A percentile compares a stretch with the other conserved stretches of the same genome.
These are phyloP conservation scores for Platanthera guangdongensis DNA, from an alignment of 106 monocot genomes.

Conservation along the genomic window DNA sequence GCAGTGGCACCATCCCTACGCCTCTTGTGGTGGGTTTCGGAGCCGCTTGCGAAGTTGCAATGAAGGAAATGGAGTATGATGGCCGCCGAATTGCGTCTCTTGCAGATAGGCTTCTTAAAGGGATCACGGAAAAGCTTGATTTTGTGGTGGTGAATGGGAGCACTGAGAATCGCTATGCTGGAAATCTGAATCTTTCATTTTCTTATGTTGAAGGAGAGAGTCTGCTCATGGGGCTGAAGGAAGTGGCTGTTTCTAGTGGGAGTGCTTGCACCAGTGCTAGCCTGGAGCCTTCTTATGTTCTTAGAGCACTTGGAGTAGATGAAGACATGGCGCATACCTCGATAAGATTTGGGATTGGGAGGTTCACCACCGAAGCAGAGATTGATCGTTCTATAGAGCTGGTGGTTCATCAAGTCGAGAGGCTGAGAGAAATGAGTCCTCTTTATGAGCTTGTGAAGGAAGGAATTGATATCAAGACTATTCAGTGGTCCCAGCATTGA, in stretches of 20 bases:
- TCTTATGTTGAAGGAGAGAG: slow-evolving; percentile 95
- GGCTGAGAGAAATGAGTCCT: slow-evolving; percentile 94
- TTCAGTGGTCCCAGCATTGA: slow-evolving; percentile 89
- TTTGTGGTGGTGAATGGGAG: slow-evolving; percentile 88
- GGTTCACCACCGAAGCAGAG: slow-evolving; percentile 88
- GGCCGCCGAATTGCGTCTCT: slow-evolving; percentile 24
- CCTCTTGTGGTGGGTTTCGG: slow-evolving; percentile 86
- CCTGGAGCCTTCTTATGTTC: slow-evolving; percentile 86
- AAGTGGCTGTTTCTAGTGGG: slow-evolving; percentile 96
- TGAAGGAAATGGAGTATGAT: slow-evolving; percentile 89
- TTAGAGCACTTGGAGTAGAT: slow-evolving; percentile 86
- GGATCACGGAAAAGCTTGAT: slow-evolving; percentile 46
- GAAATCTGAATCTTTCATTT: slow-evolving; percentile 83
- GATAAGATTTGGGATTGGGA: slow-evolving; percentile 85
- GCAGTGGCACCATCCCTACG: slow-evolving; percentile 87
- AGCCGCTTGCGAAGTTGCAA: slow-evolving; percentile 81
- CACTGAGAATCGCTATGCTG: slow-evolving; percentile 64
- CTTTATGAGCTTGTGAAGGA: slow-evolving; percentile 98
- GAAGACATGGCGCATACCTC: slow-evolving; percentile 98
- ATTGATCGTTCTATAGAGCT: slow-evolving; percentile 65
- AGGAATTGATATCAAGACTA: slow-evolving; percentile 83
- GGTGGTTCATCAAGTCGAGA: slow-evolving; percentile 80
- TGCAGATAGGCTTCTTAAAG: slow-evolving; percentile 62
- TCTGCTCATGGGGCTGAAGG: slow-evolving; percentile 93
- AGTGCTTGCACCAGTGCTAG: slow-evolving; percentile 98